phyloP scores from a whole-genome alignment of 768 basidiomycete genomes.

The Leccinum imitatum region DNA sequence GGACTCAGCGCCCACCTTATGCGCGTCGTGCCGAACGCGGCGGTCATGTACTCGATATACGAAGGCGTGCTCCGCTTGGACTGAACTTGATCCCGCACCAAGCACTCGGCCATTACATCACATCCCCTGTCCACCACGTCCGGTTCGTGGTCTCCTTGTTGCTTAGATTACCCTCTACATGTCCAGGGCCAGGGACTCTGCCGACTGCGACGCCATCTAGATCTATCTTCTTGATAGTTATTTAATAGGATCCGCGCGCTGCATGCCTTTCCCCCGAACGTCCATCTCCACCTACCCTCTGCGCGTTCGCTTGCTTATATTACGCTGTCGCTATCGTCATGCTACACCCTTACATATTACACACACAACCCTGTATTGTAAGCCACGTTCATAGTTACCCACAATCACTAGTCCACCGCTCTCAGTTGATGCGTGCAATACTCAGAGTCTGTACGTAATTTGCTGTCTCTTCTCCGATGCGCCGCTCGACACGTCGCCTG shows the following conservation, averaged over 20 bases:
- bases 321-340: conserved; percentile 15
- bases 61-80: conserved; percentile 76
- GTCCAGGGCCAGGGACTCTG: neutral
- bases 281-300: conserved; percentile 2
- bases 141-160: neutral
- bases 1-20: conserved; percentile 94
- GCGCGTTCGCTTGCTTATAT: conserved; percentile 13
- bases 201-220: conserved; percentile 8
- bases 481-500: neutral
- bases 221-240: conserved; percentile 12
- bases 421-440: conserved; percentile 12
- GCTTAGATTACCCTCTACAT: neutral
- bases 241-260: conserved; percentile 14
- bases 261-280: too few relatives aligned
- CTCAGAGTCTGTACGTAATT: neutral
- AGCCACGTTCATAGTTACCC: conserved; percentile 23
- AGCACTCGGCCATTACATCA: neutral
- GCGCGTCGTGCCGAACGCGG: conserved; percentile 96
- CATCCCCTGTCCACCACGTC: neutral
- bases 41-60: conserved; percentile 96
- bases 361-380: conserved; percentile 25
- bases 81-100: neutral
- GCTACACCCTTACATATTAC: neutral
- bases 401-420: conserved; percentile 16
- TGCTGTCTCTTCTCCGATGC: neutral